phyloP scores from a whole-genome alignment of 1,284 basidiomycete species.

The Golubevia pallescens region DNA sequence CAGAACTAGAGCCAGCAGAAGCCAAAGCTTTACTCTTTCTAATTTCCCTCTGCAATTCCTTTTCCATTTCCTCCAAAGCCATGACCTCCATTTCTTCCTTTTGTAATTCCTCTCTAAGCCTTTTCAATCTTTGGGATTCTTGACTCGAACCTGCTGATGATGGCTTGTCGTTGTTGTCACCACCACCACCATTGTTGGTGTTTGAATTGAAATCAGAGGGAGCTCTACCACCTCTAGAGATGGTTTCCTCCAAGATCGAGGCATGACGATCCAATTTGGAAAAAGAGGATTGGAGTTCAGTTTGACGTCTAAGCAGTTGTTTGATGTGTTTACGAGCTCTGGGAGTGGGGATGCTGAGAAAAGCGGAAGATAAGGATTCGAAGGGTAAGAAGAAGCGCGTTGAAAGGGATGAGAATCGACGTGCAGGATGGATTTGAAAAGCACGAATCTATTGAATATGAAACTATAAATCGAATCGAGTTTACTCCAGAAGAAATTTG shows the following conservation, averaged over 20 bases:
- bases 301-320: constrained; percentile 38
- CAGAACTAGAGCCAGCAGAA: no score
- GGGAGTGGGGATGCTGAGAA: constrained; percentile 16
- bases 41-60: constrained; percentile 21
- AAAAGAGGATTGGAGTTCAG: constrained; percentile 15
- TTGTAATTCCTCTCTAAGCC: constrained; percentile 31
- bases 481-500: no score
- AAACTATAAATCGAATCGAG: no score
- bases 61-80: constrained; percentile 53
- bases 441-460: no score
- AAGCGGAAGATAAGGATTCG: no score
- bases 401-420: no score
- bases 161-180: constrained; percentile 9
- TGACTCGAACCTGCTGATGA: no score
- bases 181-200: neutral
- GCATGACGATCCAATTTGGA: neutral
- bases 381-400: no score
- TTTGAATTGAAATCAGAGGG: neutral
- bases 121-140: constrained; percentile 10
- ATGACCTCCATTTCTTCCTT: constrained; percentile 58
- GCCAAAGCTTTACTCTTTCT: no score
- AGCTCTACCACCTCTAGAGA: neutral
- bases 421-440: no score
- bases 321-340: constrained; percentile 58
- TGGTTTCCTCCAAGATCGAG: neutral